Base-by-base conservation (phyloP, 257 asterid genomes). In the Striga asiatica region DNA sequence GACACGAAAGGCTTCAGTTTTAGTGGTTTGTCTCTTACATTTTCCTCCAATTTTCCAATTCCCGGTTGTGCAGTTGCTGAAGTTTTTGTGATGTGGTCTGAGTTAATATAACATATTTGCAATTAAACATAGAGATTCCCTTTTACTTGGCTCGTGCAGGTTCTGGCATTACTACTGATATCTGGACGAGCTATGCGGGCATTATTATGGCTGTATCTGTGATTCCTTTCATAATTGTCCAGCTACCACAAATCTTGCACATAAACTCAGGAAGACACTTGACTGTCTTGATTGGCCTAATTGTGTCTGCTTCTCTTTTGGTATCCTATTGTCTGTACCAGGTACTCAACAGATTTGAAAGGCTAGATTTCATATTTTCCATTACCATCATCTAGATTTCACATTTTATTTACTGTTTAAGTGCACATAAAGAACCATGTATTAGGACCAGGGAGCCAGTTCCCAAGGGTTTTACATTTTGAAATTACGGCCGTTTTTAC, bases 111-210 rank as follows among this genome's bases (percentile, higher is more conserved):
- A 6, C 17, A 39, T 2, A 39, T 14, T 38, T 10, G 27, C 25
- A 20, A 4, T 42, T 14, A 8, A 21, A 42, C 45, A 12, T 39
- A 8, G 46, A 39, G 13, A 39, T 10, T 39, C 46, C 46, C 17
- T 35, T 55, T 50, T 25, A 62, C 55, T 60, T 25, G 51, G n/a
- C 66, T 16, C 37, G n/a, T 73, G 72, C 85, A 91, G 98, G 92
- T 57, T 91, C 95, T 28, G 98, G 98, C 49, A 67, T 87, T 54
- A 69, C 69, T 62, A 80, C 94, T 35, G 98, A 91, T 74, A 58
- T 75, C 58, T 82, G 89, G 95, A 91, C 98, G 23, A 75, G 85
- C 76, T 80, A 87, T 62, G 88, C 95, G 5, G 93, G 83, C 54
- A 78, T 72, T 23, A 82, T 91, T 63, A 91, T 91, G 98, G 95